Conservation (phyloP, 495 filamentous ascomycete genomes). For the Talaromyces ruber region DNA sequence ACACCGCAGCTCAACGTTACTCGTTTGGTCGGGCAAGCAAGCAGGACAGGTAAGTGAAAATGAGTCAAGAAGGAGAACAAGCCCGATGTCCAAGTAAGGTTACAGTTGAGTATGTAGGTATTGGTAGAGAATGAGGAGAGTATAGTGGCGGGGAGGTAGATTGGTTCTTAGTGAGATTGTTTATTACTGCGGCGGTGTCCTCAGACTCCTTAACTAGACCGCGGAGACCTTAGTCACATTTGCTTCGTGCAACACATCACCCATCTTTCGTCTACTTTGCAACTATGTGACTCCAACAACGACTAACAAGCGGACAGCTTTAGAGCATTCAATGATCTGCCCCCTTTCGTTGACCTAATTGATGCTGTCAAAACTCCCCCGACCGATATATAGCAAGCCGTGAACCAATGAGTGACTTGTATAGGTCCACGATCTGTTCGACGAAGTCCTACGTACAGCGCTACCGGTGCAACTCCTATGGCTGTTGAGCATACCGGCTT, state of each 20-base stretch:
- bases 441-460: neutral
- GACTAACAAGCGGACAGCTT: neutral
- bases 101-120: neutral
- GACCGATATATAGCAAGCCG: neutral
- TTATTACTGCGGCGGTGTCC: neutral
- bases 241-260: neutral
- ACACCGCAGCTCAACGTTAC: neutral
- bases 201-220: neutral
- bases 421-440: neutral
- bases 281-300: neutral
- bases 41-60: neutral
- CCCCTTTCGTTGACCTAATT: neutral
- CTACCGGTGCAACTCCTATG: too few species aligned
- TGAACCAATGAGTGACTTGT: neutral
- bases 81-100: neutral
- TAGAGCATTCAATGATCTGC: neutral
- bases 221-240: neutral
- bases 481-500: too few species aligned
- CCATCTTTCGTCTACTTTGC: neutral
- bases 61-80: neutral
- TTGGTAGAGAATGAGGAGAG: neutral
- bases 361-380: neutral
- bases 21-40: neutral
- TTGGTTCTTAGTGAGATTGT: neutral
- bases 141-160: neutral